Evolutionary conservation across 164 flowering plant species (phyloP).

Genomic region (Pachysandra terminalis): DNA sequence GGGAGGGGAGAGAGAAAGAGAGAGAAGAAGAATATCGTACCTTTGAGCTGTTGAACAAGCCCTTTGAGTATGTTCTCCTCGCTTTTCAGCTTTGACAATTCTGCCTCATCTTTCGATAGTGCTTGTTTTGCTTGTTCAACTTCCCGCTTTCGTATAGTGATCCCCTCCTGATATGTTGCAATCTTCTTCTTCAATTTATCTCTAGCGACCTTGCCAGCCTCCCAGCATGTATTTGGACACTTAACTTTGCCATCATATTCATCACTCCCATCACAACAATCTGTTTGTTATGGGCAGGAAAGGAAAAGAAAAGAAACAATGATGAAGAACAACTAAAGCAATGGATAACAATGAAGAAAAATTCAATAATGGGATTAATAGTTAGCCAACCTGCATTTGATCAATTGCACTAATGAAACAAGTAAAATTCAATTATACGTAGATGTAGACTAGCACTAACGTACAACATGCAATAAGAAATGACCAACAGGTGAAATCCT

Average conservation of each 20-base stretch:
- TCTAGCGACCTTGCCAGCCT: constrained; percentile 90
- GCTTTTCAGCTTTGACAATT: constrained; percentile 60
- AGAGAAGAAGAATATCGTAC: constrained; percentile 22
- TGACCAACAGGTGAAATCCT: neutral
- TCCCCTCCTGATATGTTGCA: constrained; percentile 72
- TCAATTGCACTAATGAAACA: neutral
- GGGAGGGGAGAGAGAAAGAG: neutral
- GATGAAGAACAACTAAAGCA: neutral
- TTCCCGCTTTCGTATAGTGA: constrained; percentile 47
- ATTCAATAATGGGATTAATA: neutral
- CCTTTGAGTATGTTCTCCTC: constrained; percentile 79
- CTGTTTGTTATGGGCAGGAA: constrained; percentile 32
- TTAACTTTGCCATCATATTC: constrained; percentile 76
- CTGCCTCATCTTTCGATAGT: constrained; percentile 70
- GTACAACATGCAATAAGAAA: neutral
- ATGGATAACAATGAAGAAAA: neutral
- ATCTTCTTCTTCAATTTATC: constrained; percentile 87
- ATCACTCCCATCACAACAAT: constrained; percentile 99
- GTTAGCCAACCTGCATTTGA: neutral
- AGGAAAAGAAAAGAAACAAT: constrained; percentile 2
- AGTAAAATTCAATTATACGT: neutral
- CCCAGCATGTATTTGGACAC: constrained; percentile 96
- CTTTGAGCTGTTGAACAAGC: constrained; percentile 81
- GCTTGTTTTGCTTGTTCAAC: constrained; percentile 63
- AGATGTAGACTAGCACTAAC: neutral